These are phyloP conservation scores for Eucalyptus pumila DNA, from an alignment of 345 rosid genomes.

Conservation along the genomic window DNA sequence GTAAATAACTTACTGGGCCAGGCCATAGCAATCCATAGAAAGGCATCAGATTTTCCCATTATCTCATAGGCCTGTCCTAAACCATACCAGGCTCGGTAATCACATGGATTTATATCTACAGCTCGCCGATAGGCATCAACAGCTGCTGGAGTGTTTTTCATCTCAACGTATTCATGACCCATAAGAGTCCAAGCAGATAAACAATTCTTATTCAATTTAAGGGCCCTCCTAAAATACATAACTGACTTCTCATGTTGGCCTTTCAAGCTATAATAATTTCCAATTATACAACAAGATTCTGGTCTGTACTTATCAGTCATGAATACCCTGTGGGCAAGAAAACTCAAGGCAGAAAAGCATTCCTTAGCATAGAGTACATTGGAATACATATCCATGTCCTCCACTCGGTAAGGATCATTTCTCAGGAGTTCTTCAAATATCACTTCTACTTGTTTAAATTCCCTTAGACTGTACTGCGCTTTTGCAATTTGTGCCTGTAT, in stretches of 20 bases:
- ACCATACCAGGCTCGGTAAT: slow-evolving; percentile 96
- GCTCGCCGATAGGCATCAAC: slow-evolving; percentile 93
- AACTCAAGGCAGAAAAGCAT: slow-evolving; percentile 77
- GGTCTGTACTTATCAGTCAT: slow-evolving; percentile 87
- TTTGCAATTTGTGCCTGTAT: slow-evolving; percentile 94
- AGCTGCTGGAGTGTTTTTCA: slow-evolving; percentile 96
- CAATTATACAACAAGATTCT: slow-evolving; percentile 94
- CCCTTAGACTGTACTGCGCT: slow-evolving; percentile 80
- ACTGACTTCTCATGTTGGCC: slow-evolving; percentile 95
- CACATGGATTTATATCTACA: slow-evolving; percentile 82
- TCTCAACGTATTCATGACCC: slow-evolving; percentile 96
- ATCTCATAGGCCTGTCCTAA: slow-evolving; percentile 95
- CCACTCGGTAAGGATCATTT: slow-evolving; percentile 77
- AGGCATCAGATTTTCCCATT: slow-evolving; percentile 89
- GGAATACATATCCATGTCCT: slow-evolving; percentile 95
- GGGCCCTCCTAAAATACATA: slow-evolving; percentile 89
- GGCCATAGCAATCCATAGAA: slow-evolving; percentile 98
- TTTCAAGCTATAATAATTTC: slow-evolving; percentile 93
- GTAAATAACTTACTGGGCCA: slow-evolving; percentile 63
- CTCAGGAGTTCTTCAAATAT: slow-evolving; percentile 84
- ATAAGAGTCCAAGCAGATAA: slow-evolving; percentile 96
- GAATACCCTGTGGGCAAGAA: slow-evolving; percentile 84
- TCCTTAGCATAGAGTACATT: slow-evolving; percentile 94
- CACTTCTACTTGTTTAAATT: slow-evolving; percentile 90
- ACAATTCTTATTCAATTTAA: slow-evolving; percentile 74